Evolutionary conservation across 768 basidiomycete species (phyloP), one percentile per base, ranked within the genome.

Genomic region (Boletus coccyginus): DNA sequence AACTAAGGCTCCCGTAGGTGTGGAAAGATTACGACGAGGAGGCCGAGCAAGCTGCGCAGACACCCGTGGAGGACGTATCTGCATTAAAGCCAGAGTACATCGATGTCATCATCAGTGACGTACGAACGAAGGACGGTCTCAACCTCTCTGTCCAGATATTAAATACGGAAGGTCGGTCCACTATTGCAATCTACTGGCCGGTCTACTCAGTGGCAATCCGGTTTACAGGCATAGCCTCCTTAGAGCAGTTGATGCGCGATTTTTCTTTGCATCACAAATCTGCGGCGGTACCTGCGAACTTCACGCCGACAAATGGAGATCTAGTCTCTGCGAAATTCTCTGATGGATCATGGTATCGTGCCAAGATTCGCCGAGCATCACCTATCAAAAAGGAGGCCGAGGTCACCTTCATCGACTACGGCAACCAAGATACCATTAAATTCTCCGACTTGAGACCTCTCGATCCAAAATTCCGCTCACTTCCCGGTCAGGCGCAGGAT

Each of bases 271-370:
- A 95, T 71, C 93, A 98, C 74, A 83, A 83, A 44, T 81, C 84
- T 42, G 79, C 86, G 14, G 73, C 81, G 21, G 70, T 81, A 17
- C 79, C 90, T 5, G 63, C 87, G n/a, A 83, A 81, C 48, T 95
- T 94, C 65, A 76, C 78, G 6, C 96, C 96, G 1, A 86, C 84
- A 67, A 84, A 81, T 19, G 94, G 94, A 9, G 94, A 98, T 54
- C 78, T 98, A 29, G 92, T 99, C 17, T 93, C 92, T 13, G 96
- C 94, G 17, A 94, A 94, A 68, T 98, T 98, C 74, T 90, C 89
- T 46, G 90, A 97, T 65, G 92, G 92, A 9, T 78, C 87, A 46
- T 99, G 96, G 97, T 98, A 98, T 73, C 90, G 96, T 50, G 96
- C 96, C 43, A 91, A 86, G 75, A 87, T 98, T 57, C 88, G 90